Conservation (phyloP, 176 grass and related monocot species). For the Eragrostis nindensis region DNA sequence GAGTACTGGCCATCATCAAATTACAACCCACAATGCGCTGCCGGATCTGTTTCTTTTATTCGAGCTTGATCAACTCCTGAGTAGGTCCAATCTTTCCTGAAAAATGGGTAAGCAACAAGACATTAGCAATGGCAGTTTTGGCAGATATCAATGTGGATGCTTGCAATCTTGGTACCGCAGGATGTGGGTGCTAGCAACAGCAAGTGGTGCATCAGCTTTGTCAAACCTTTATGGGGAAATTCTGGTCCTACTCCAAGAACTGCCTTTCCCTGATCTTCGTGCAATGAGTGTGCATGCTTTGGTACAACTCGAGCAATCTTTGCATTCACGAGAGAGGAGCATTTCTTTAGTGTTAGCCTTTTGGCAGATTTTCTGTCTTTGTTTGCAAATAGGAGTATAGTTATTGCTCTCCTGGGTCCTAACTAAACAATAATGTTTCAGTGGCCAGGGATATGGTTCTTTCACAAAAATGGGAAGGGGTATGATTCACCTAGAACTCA, state of each 20-base stretch:
- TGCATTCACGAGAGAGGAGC: constrained; percentile 4
- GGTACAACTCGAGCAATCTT: constrained; percentile 13
- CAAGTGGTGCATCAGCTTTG: constrained; percentile 54
- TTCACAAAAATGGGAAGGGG: no score
- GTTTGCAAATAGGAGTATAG: neutral
- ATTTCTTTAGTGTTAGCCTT: neutral
- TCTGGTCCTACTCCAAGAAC: constrained; percentile 27
- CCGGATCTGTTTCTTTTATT: constrained; percentile 5
- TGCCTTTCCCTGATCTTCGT: constrained; percentile 35
- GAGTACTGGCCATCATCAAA: constrained; percentile 31
- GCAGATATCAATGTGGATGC: constrained; percentile 33
- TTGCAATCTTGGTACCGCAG: constrained; percentile 31
- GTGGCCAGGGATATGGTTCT: no score
- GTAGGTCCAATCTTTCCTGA: neutral
- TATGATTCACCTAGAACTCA: neutral
- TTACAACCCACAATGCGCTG: constrained; percentile 11
- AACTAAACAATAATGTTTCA: neutral
- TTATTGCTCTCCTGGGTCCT: neutral
- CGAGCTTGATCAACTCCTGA: no score
- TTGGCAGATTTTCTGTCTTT: constrained; percentile 6
- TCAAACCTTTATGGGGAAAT: constrained; percentile 7
- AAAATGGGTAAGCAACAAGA: neutral
- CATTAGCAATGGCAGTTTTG: neutral
- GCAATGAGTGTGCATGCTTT: constrained; percentile 32
- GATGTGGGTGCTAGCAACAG: neutral